phyloP scores from a whole-genome alignment of 371 early-diverging fungal genomes.

The Mortierella sp. region DNA sequence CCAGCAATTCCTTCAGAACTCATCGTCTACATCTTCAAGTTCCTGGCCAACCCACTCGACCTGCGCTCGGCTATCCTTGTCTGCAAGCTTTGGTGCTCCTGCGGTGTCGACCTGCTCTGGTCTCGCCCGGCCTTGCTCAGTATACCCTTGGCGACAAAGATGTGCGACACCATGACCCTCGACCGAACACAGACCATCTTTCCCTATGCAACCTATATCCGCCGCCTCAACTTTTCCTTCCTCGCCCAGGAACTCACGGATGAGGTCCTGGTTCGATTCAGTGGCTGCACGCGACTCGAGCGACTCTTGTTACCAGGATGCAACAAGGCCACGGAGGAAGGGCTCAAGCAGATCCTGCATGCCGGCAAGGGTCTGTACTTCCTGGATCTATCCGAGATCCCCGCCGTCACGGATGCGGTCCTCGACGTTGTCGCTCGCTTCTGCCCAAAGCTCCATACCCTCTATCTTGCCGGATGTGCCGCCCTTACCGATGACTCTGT shows the following conservation, averaged over 20 bases:
- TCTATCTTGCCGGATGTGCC: constrained; percentile 49
- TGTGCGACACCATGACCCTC: constrained; percentile 24
- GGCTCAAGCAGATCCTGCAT: constrained; percentile 59
- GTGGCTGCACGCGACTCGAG: constrained; percentile 68
- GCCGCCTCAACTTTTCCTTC: constrained; percentile 71
- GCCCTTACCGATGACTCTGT: constrained; percentile 53
- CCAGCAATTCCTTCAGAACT: constrained; percentile 35
- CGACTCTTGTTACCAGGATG: constrained; percentile 71
- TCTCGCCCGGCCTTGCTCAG: constrained; percentile 34
- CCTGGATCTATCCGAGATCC: constrained; percentile 51
- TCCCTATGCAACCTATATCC: constrained; percentile 67
- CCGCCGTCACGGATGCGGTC: constrained; percentile 41
- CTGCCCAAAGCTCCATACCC: constrained; percentile 53
- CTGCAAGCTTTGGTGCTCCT: constrained; percentile 50
- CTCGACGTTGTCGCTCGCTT: constrained; percentile 39
- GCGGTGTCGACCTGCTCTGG: constrained; percentile 50
- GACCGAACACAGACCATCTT: constrained; percentile 36
- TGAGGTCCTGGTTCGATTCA: constrained; percentile 56
- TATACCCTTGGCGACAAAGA: constrained; percentile 10
- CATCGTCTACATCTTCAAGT: constrained; percentile 43
- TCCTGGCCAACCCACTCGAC: constrained; percentile 35
- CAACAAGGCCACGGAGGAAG: constrained; percentile 60
- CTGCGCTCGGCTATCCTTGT: constrained; percentile 47
- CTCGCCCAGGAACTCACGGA: constrained; percentile 64
- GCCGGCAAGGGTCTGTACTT: constrained; percentile 30